Conservation (phyloP, 345 rosid species). For the Arabidopsis suecica region DNA sequence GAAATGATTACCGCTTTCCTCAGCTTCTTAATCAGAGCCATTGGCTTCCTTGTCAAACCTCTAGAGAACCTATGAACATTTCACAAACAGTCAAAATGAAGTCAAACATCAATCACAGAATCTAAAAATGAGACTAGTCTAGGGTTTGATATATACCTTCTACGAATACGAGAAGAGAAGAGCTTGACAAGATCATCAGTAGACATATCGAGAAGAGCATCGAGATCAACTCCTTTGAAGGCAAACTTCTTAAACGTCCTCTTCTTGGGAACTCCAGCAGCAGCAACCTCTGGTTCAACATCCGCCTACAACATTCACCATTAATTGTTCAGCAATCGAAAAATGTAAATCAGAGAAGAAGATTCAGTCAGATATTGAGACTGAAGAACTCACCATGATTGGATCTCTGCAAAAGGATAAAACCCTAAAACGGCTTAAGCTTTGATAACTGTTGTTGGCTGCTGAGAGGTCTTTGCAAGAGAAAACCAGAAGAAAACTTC, state of each 20-base stretch:
- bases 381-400: slow-evolving; percentile 40
- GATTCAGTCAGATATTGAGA: neutral
- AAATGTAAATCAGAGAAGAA: neutral
- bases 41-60: slow-evolving; percentile 85
- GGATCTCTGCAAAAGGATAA: slow-evolving; percentile 31
- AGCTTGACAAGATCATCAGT: slow-evolving; percentile 96
- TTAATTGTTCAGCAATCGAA: neutral
- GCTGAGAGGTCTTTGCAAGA: slow-evolving; percentile 1
- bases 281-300: slow-evolving; percentile 56
- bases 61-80: slow-evolving; percentile 73
- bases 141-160: slow-evolving; percentile 58
- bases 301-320: slow-evolving; percentile 50
- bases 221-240: slow-evolving; percentile 85
- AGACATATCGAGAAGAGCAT: slow-evolving; percentile 90
- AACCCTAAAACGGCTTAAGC: slow-evolving; percentile 30
- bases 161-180: slow-evolving; percentile 88
- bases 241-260: slow-evolving; percentile 90
- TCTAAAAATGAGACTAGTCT: neutral
- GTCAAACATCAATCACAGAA: neutral
- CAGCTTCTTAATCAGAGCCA: slow-evolving; percentile 86
- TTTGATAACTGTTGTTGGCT: slow-evolving; percentile 18
- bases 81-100: neutral
- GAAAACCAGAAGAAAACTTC: no score
- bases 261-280: slow-evolving; percentile 67
- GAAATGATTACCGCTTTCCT: slow-evolving; percentile 68